phyloP scores from a whole-genome alignment of 2,329 filamentous ascomycete species.

The Neofusicoccum cordaticola region DNA sequence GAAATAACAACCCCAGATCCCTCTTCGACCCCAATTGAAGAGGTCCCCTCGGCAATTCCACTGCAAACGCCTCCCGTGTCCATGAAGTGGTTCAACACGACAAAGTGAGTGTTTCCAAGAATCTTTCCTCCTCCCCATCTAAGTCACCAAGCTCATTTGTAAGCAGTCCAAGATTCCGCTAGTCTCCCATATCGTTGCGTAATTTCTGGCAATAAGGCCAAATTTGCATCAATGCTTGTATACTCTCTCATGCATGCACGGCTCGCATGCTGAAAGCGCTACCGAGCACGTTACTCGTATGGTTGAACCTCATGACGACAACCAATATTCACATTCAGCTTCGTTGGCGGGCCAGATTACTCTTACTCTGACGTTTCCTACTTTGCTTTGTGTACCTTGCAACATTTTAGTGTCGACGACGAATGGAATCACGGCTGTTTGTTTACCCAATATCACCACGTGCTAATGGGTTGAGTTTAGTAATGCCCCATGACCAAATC shows the following conservation, averaged over 20 bases:
- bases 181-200: background rate
- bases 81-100: background rate
- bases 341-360: background rate
- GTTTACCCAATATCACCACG: too few species aligned
- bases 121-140: too few species aligned
- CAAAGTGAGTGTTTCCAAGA: background rate
- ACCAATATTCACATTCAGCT: background rate
- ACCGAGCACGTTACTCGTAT: too few species aligned
- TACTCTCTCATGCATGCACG: too few species aligned
- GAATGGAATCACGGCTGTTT: background rate
- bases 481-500: too few species aligned
- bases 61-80: background rate
- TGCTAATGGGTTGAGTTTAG: background rate
- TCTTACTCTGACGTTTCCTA: background rate
- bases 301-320: too few species aligned
- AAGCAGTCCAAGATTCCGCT: background rate
- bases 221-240: too few species aligned
- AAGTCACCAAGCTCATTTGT: background rate
- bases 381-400: background rate
- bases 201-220: too few species aligned
- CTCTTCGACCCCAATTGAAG: background rate
- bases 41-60: background rate
- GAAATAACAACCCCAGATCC: background rate
- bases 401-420: background rate
- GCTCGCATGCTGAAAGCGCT: too few species aligned